Percentiles rank a stretch among this genome's conserved stretches.
These are phyloP conservation scores for Linnemannia hyalina DNA, from an alignment of 192 early-diverging fungal genomes.

Conservation along the genomic window DNA sequence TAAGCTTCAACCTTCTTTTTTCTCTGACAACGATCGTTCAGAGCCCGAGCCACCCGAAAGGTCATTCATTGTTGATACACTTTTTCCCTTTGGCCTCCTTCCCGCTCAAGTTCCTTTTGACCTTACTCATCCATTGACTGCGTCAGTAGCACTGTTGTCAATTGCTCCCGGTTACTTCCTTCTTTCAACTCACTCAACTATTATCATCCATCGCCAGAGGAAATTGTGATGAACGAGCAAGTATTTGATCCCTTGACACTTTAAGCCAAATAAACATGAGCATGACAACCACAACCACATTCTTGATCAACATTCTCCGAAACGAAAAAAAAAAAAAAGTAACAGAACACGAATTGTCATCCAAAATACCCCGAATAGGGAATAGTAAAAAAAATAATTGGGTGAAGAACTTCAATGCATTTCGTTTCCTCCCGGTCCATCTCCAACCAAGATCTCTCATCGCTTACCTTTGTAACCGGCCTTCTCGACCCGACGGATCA, in stretches of 20 bases:
- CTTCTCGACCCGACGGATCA: slow-evolving; percentile 79
- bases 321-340: slow-evolving; percentile 13
- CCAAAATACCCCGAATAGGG: not conserved
- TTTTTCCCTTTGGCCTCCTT: not conserved
- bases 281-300: not conserved
- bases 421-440: not conserved
- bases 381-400: not conserved
- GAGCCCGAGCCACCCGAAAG: not conserved
- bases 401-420: not conserved
- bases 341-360: not conserved
- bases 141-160: not conserved
- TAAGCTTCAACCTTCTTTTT: too few relatives aligned
- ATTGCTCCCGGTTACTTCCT: not conserved
- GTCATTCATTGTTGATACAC: not conserved
- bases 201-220: not conserved
- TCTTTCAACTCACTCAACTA: not conserved
- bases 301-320: not conserved
- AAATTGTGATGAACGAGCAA: not conserved
- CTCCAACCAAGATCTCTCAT: not conserved
- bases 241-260: not conserved
- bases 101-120: not conserved
- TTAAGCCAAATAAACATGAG: not conserved
- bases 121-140: slow-evolving; percentile 4
- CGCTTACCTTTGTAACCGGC: slow-evolving; percentile 78
- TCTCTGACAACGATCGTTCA: not conserved